Evolutionary conservation across 352 stramenopile genomes (phyloP), one percentile per base, ranked within the genome.

Genomic region (Halophytophthora polymorphica): DNA sequence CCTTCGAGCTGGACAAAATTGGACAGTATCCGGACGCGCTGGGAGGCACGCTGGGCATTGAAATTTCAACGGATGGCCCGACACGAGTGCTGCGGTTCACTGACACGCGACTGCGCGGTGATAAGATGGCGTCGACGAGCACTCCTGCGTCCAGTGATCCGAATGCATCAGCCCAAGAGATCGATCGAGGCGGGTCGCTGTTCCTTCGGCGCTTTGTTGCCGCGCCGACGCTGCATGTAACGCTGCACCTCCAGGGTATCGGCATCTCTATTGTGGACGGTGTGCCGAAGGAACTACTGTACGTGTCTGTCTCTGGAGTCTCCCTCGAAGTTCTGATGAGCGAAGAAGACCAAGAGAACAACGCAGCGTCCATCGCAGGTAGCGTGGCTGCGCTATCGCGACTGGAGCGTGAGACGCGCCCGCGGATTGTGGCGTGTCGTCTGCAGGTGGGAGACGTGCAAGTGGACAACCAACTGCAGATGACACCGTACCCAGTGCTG

Each of bases 31-130:
- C 82, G 0, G 82, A 94, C 66, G 73, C 68, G n/a, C 56, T 94
- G 10, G 69, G 71, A 3, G 81, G 83, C 14, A 82, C 79, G 17
- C 60, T 95, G 1, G 82, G 80, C 6, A 88, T 95, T 42, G 83
- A 94, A 48, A 83, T 95, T 18, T 80, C 72, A 3, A 86, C 86
- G 2, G 84, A 94, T 56, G 86, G 86, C n/a, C 86, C 86, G 8
- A 95, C 86, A 28, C 77, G 86, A n/a, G 86, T 95, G 15, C 45
- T 95, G 23, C 81, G 86, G 23, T 91, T 95, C 38, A 93, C 81
- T 13, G 86, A 95, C 45, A 86, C 81, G 13, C 70, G 83, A 36
- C 70, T 93, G 54, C 83, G 83, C 43, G 73, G 63, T n/a, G 54
- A 72, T 15, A 67, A 65, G 36, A 41, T 28, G 21, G 46, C 53